These are phyloP conservation scores for Fusarium hostae DNA, from an alignment of 2,329 filamentous ascomycete species.

Conservation along the genomic window DNA sequence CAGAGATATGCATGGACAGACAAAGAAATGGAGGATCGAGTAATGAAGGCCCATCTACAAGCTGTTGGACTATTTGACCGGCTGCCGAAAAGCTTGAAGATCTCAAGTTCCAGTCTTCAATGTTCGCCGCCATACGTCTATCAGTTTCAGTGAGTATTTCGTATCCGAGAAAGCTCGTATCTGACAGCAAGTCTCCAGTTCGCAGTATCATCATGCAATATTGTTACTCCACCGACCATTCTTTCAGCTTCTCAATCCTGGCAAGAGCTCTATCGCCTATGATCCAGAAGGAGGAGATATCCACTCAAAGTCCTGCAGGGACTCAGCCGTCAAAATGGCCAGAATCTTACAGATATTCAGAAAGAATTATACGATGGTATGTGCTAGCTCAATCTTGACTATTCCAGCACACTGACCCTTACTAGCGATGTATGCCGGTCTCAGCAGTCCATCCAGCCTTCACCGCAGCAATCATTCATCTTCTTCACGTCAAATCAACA, in stretches of 20 bases:
- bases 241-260: constrained; percentile 9
- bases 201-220: constrained; percentile 7
- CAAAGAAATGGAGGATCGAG: constrained; percentile 4
- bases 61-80: constrained; percentile 1
- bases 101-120: constrained; percentile 2
- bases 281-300: constrained; percentile 29
- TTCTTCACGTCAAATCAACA: constrained; percentile 19
- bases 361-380: constrained; percentile 27
- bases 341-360: constrained; percentile 31
- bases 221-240: constrained; percentile 1
- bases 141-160: background rate
- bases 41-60: constrained; percentile 8
- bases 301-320: constrained; percentile 23
- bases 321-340: constrained; percentile 20
- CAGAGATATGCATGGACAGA: constrained; percentile 7
- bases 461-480: constrained; percentile 32
- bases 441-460: constrained; percentile 31
- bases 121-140: constrained; percentile 14
- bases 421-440: constrained; percentile 20
- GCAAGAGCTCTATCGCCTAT: constrained; percentile 15
- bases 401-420: background rate
- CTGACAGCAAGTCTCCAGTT: background rate
- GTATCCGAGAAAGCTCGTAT: fast-evolving
- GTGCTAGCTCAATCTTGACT: background rate
- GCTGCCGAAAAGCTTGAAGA: constrained; percentile 9